Evolutionary conservation across 441 rosid genomes (phyloP).

Genomic region (Corymbia citriodora): DNA sequence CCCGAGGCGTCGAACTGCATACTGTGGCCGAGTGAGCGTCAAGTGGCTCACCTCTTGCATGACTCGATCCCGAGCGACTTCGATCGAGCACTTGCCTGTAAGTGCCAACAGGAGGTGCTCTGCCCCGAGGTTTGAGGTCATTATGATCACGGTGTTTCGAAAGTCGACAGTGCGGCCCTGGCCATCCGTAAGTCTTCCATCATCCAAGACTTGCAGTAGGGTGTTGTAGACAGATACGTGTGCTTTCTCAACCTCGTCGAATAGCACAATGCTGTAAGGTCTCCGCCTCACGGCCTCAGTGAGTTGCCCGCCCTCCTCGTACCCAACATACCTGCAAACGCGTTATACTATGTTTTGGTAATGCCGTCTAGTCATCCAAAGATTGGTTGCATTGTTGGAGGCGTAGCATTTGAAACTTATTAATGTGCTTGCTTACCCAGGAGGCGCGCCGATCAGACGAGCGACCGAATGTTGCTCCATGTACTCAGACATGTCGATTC

Average conservation of each 20-base stretch:
- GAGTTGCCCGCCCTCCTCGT: conserved; percentile 96
- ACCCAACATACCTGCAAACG: conserved; percentile 69
- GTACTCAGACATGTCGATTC: conserved; percentile 93
- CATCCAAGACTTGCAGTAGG: conserved; percentile 86
- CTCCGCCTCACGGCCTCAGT: conserved; percentile 89
- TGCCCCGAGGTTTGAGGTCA: conserved; percentile 93
- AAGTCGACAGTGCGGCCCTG: conserved; percentile 87
- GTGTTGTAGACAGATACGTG: conserved; percentile 79
- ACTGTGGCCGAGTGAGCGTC: not conserved
- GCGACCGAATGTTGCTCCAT: conserved; percentile 94
- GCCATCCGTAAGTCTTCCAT: conserved; percentile 81
- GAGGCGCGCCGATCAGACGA: conserved; percentile 89
- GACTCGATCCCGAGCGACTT: conserved; percentile 72
- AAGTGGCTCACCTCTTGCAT: conserved; percentile 56
- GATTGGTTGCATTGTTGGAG: not conserved
- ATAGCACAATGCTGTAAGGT: conserved; percentile 75
- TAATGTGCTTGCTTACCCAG: conserved; percentile 48
- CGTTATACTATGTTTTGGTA: not conserved
- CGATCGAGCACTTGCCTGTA: conserved; percentile 65
- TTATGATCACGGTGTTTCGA: conserved; percentile 67
- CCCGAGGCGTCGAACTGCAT: not conserved
- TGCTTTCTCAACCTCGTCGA: conserved; percentile 96
- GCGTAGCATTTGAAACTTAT: not conserved
- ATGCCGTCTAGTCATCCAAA: not conserved
- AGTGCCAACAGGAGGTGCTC: conserved; percentile 77